Evolutionary conservation across 225 moss, liverwort and hornwort genomes (phyloP).

Genomic region (Pleurozium schreberi): DNA sequence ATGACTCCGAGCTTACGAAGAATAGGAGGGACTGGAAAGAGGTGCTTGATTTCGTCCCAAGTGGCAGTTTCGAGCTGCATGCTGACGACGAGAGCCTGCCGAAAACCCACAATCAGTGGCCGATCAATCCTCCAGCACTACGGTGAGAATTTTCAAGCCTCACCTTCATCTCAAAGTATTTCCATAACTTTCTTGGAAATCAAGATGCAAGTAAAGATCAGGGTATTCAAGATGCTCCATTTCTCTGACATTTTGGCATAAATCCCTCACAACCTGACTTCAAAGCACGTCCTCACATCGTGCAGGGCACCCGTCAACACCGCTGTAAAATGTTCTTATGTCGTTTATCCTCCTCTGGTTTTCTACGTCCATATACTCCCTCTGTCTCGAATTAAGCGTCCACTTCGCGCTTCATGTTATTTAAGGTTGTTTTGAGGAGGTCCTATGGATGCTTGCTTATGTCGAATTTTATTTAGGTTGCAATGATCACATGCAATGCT

Average conservation of each 20-base stretch:
- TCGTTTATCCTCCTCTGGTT: background rate
- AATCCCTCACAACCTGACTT: background rate
- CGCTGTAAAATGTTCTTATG: background rate
- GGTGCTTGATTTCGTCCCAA: slow-evolving; percentile 49
- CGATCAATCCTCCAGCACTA: slow-evolving; percentile 30
- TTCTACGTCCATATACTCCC: background rate
- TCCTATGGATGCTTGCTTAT: background rate
- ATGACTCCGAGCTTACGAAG: slow-evolving; percentile 64
- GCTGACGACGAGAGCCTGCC: background rate
- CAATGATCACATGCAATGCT: background rate
- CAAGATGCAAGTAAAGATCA: background rate
- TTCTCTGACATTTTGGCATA: background rate
- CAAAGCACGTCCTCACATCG: background rate
- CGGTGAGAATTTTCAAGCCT: slow-evolving; percentile 1
- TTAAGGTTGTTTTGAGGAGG: background rate
- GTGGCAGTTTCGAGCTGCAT: background rate
- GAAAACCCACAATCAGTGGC: slow-evolving; percentile 52
- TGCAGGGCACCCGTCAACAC: background rate
- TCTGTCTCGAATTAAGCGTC: background rate
- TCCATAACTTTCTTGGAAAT: background rate
- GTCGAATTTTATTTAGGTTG: background rate
- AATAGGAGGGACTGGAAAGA: slow-evolving; percentile 85
- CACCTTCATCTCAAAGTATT: background rate
- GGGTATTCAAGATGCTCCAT: background rate
- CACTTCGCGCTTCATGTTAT: background rate